A percentile compares a stretch with the other conserved stretches of the same genome.
Conservation (phyloP, 2,329 filamentous ascomycete genomes). For the Coniochaeta ligniaria region DNA sequence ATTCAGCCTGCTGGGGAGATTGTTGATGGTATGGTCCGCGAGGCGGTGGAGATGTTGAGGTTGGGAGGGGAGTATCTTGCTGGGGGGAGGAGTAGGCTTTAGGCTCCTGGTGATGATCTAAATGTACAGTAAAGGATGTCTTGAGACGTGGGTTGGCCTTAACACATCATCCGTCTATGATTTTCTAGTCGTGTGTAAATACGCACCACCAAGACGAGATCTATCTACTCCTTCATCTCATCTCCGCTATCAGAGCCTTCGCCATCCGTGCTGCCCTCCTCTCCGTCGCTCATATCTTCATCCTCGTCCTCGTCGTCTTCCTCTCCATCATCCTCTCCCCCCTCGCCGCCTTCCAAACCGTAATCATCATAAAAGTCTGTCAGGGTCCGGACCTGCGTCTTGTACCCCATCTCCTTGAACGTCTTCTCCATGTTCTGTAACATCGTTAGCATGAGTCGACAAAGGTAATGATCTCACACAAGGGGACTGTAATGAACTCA, state of each 20-base stretch:
- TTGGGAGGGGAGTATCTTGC: constrained; percentile 53
- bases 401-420: constrained; percentile 71
- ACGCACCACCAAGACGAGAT: background rate
- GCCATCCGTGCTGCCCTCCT: constrained; percentile 23
- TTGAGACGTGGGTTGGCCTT: no score
- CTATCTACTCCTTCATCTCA: constrained; percentile 12
- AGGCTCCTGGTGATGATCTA: background rate
- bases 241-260: constrained; percentile 21
- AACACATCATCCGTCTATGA: background rate
- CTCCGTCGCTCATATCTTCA: constrained; percentile 39
- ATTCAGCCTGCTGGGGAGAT: constrained; percentile 79
- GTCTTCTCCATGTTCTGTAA: constrained; percentile 65
- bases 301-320: constrained; percentile 50
- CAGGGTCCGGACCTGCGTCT: constrained; percentile 65
- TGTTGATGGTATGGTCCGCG: constrained; percentile 81
- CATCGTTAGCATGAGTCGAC: constrained; percentile 10
- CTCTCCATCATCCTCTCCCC: constrained; percentile 47
- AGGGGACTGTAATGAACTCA: constrained; percentile 34
- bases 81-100: constrained; percentile 9
- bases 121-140: background rate
- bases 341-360: constrained; percentile 59
- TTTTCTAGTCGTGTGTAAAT: background rate
- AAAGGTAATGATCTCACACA: constrained; percentile 8
- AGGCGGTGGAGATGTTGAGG: constrained; percentile 63
- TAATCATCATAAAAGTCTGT: constrained; percentile 86